phyloP scores from a whole-genome alignment of 1,284 basidiomycete genomes.

The Schizopora paradoxa region DNA sequence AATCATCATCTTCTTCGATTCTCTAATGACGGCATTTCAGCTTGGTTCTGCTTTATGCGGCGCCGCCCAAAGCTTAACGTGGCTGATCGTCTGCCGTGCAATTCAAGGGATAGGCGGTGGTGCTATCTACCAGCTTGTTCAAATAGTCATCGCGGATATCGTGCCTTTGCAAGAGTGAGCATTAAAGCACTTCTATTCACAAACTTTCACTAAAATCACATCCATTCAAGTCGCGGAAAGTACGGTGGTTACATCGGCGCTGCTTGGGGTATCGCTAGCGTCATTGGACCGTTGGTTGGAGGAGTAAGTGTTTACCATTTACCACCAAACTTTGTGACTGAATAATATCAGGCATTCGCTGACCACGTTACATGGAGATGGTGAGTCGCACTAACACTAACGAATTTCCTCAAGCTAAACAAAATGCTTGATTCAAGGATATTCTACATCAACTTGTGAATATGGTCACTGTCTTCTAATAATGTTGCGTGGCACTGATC shows the following conservation, averaged over 20 bases:
- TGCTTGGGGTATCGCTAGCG: constrained; percentile 40
- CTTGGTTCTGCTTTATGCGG: constrained; percentile 79
- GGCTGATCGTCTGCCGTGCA: constrained; percentile 69
- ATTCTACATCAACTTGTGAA: too few relatives aligned
- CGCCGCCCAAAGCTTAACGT: constrained; percentile 70
- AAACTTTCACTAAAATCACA: too few relatives aligned
- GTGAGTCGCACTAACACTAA: constrained; percentile 33
- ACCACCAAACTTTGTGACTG: too few relatives aligned
- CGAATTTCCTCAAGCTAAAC: too few relatives aligned
- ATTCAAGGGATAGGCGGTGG: constrained; percentile 81
- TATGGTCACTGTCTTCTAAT: constrained; percentile 34
- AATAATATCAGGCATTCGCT: too few relatives aligned
- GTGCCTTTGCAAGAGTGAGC: constrained; percentile 67
- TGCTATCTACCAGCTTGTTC: constrained; percentile 57
- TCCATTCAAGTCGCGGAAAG: too few relatives aligned
- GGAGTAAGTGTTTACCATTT: too few relatives aligned
- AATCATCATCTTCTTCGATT: background rate
- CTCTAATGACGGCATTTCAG: constrained; percentile 27
- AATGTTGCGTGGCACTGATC: constrained; percentile 33
- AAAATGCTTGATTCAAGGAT: too few relatives aligned
- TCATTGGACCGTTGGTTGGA: constrained; percentile 36
- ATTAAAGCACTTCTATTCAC: too few relatives aligned
- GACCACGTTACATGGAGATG: constrained; percentile 33
- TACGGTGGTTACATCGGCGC: constrained; percentile 37
- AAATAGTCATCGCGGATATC: constrained; percentile 78